phyloP scores from a whole-genome alignment of 2,329 filamentous ascomycete genomes.

The Mariannaea sp. region DNA sequence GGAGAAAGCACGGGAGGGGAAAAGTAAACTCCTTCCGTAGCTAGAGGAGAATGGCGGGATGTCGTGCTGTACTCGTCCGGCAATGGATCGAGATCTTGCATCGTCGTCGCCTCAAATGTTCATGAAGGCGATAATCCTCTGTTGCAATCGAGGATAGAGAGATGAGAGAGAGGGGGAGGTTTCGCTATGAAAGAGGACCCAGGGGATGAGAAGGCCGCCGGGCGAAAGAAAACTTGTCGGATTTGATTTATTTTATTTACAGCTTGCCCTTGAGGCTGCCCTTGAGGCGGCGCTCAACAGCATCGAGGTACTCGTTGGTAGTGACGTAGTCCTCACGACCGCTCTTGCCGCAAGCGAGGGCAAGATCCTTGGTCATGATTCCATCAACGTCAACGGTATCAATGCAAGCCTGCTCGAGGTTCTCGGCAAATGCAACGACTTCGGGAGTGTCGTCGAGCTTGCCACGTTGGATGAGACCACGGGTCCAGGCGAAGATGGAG shows the following conservation, averaged over 20 bases:
- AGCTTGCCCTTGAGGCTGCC: constrained; percentile 77
- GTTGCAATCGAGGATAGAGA: constrained; percentile 21
- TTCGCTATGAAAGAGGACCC: constrained; percentile 7
- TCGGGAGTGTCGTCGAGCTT: constrained; percentile 93
- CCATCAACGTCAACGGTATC: constrained; percentile 93
- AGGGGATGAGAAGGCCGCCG: constrained; percentile 6
- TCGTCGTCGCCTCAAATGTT: constrained; percentile 18
- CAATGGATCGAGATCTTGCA: constrained; percentile 21
- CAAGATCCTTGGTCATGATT: constrained; percentile 99
- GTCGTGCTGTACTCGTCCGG: constrained; percentile 20
- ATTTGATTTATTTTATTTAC: constrained; percentile 55
- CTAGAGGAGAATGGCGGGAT: constrained; percentile 10
- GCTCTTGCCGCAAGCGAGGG: constrained; percentile 90
- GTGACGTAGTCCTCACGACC: constrained; percentile 86
- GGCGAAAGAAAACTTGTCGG: constrained; percentile 13
- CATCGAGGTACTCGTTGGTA: constrained; percentile 87
- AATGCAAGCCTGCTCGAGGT: constrained; percentile 88
- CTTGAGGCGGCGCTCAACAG: constrained; percentile 90
- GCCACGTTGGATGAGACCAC: constrained; percentile 89
- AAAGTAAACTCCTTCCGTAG: constrained; percentile 13
- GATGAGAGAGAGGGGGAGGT: constrained; percentile 17
- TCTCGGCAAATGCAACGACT: constrained; percentile 87
- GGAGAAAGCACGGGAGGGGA: too few species aligned
- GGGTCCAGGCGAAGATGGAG: constrained; percentile 98
- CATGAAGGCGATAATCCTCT: constrained; percentile 24